Evolutionary conservation across 179 eudicot species (phyloP).

Genomic region (Actinidia arguta): DNA sequence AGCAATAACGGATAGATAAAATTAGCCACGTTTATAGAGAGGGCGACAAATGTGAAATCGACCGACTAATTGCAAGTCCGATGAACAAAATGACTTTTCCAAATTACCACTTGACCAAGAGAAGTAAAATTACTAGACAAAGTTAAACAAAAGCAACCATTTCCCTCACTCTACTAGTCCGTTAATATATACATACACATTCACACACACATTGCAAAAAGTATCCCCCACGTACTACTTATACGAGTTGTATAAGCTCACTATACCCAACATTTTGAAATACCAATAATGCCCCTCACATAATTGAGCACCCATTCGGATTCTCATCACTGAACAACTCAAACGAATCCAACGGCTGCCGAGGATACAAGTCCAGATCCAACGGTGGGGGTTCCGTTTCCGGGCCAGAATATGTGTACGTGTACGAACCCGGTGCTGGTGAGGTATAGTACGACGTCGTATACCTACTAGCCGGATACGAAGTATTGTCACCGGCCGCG

Average conservation of each 20-base stretch:
- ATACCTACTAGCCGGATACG: constrained; percentile 58
- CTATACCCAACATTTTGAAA: neutral
- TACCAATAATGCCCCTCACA: constrained; percentile 33
- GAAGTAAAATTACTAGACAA: too few species aligned
- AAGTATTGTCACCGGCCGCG: constrained; percentile 66
- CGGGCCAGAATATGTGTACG: constrained; percentile 47
- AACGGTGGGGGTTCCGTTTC: constrained; percentile 37
- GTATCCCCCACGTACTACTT: neutral
- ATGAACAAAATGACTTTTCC: too few species aligned
- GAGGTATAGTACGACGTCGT: constrained; percentile 69
- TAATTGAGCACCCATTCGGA: constrained; percentile 76
- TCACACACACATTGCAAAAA: neutral
- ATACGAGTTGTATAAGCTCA: constrained; percentile 20
- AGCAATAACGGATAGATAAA: too few species aligned
- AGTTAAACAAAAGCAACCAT: too few species aligned
- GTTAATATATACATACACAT: too few species aligned
- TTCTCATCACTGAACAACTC: constrained; percentile 90
- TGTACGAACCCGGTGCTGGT: constrained; percentile 47
- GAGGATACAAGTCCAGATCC: constrained; percentile 31
- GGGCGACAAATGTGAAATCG: too few species aligned
- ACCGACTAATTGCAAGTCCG: too few species aligned
- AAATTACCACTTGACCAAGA: too few species aligned
- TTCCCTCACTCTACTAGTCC: too few species aligned
- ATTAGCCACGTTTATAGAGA: too few species aligned
- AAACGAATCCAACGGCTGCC: constrained; percentile 67